Evolutionary conservation across 768 basidiomycete species (phyloP), one percentile per base, ranked within the genome.

Genomic region (Boletus rex-veris): DNA sequence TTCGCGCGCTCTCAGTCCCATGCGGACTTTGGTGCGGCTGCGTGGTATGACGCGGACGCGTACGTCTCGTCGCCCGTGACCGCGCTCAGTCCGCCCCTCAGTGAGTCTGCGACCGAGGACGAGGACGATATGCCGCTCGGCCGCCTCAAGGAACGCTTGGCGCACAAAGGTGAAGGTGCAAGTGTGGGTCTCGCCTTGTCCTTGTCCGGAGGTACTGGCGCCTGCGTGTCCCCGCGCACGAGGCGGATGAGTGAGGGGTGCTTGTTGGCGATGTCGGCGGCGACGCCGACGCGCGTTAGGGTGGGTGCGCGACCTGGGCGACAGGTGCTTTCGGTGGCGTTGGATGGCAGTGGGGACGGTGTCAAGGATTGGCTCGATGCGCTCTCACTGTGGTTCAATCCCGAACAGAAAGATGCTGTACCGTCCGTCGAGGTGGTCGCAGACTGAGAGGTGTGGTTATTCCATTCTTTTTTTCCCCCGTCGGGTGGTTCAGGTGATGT

Each of bases 211-310:
- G 45, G 18, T 3, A 3, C n/a, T 6, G 48, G 24, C 1, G 16
- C 4, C 0, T 39, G 26, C 21, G 18, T 45, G 35, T 54, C 58
- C 40, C 56, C 57, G 3, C 28, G 45, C 3, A 41, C 48, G 15
- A 45, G 51, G n/a, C 53, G 54, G 30, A 57, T 53, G 57, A 65
- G 63, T 48, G 63, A 64, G 0, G 63, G 63, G 4, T 64, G 60
- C 42, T 33, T 64, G 37, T 40, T 62, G 24, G 55, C 55, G 4
- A 36, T 64, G 0, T 43, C 52, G 18, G 50, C 52, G 30, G 50
- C 50, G 9, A 64, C 63, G 3, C 63, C 63, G 41, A 62, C 63
- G 16, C 60, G 43, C 26, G 18, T 64, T 4, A 53, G 60, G 2
- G 14, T 58, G 3, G 35, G 55, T 28, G 26, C 31, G 5, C 43